Evolutionary conservation across 192 early-diverging fungal species (phyloP), one percentile per base, ranked within the genome.

Genomic region (Paraglomus occultum): DNA sequence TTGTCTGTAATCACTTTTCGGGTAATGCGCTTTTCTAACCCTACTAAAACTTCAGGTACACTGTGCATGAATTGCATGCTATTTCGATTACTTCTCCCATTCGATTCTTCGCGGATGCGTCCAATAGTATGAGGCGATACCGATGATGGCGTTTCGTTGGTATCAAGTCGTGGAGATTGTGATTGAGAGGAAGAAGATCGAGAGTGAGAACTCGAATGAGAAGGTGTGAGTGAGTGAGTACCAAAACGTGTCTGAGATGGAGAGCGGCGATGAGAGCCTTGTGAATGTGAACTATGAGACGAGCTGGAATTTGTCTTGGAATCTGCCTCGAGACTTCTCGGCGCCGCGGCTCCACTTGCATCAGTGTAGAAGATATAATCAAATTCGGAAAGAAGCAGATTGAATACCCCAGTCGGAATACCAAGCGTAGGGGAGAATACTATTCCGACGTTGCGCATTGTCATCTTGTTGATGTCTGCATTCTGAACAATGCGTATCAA

Each of bases 391-490:
- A 98, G 86, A 74, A 99, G 83, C 68, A 99, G 72, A 53, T 88
- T 93, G 65, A 97, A 96, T n/a, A 99, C 88, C 7, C 93, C 87
- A 14, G 91, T 94, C 1, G 95, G 95, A 63, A 99, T 92, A 20
- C 93, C 91, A 2, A 99, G 81, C 6, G 96, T 97, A 17, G 95
- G 95, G 40, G 93, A 90, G 71, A 98, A 98, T 6, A 99, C 95
- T 64, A 97, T 99, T 54, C 94, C 91, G 46, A 99, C 87, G 83
- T 98, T 98, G 22, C 92, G 88, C 58, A 95, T 83, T 6, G 91
- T 97, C 97, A 99, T 99, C 76, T 89, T 91, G 82, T 99, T 99
- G 31, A 87, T 79, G 42, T 89, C 87, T 10, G 88, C 82, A 57
- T 88, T 83, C 64, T 91, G 89, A 18, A 98, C 96, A 51, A 99